Evolutionary conservation across 345 rosid species (phyloP), one percentile per base, ranked within the genome.

Genomic region (Durio zibethinus): DNA sequence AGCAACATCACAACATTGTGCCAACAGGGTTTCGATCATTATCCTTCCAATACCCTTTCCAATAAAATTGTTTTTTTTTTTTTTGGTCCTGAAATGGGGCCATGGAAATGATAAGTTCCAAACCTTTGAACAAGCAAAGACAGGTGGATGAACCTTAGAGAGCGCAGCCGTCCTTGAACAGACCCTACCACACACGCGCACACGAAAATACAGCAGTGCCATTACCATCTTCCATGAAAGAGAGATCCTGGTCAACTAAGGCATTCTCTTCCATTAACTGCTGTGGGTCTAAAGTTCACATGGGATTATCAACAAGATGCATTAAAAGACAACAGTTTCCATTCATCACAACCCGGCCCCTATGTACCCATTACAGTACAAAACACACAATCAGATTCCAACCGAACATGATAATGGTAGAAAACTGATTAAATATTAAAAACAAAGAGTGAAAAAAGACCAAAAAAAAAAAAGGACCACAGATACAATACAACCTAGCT

Each of bases 91-190:
- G 63, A 33, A 7, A 7, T 52, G 69, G 74, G 70, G 8, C 80
- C 80, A 59, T 45, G 50, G 73, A 82, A 47, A 60, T 50, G 88
- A 85, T 79, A 76, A 81, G 83, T 66, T 81, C 82, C 81, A 72
- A 79, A 72, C 76, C 50, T 43, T 65, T 63, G 80, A 78, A 59
- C 31, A 72, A 45, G 36, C 47, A 33, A 23, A 25, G 7, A 54
- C 80, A 77, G 57, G 56, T 77, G 74, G 25, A 0, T 10, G 52
- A 40, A 53, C 45, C n/a, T 38, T 10, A 52, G 29, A 12, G 74
- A 20, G 20, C 5, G 59, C 59, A 72, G 86, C 80, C 82, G 75
- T 47, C 68, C 48, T 69, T 76, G 75, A 81, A 71, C 76, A 9
- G 74, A 60, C 15, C 80, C 79, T 77, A 63, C 82, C 69, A 68